Evolutionary conservation across 2,329 filamentous ascomycete species (phyloP).

Genomic region (Pseudogymnoascus sp.): DNA sequence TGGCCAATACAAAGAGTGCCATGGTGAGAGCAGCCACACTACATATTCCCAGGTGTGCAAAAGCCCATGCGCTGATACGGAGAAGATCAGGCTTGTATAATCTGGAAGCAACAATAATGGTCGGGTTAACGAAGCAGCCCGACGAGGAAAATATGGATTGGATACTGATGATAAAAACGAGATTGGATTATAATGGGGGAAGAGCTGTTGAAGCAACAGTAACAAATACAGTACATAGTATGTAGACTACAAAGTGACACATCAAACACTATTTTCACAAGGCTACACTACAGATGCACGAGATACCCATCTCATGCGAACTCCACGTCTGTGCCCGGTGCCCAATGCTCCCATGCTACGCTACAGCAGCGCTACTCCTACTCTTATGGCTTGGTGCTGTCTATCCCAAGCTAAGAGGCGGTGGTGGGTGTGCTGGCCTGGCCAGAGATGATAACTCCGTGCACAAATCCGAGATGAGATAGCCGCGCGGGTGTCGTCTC

Average conservation of each 20-base stretch:
- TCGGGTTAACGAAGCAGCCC: not conserved
- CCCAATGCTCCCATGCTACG: not conserved
- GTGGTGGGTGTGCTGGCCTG: not conserved
- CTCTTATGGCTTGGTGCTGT: not conserved
- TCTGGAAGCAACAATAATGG: not conserved
- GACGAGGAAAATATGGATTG: not conserved
- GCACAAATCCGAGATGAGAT: not conserved
- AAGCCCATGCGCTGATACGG: not conserved
- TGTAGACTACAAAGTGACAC: not conserved
- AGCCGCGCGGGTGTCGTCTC: slow-evolving; percentile 4
- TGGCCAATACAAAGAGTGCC: not conserved
- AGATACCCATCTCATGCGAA: not conserved
- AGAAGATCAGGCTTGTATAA: not conserved
- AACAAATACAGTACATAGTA: not conserved
- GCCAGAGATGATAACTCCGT: not conserved
- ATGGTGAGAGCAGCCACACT: too few relatives aligned
- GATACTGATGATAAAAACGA: not conserved
- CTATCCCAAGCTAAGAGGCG: not conserved
- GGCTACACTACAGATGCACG: slow-evolving; percentile 2
- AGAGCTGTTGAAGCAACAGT: not conserved
- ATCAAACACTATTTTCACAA: not conserved
- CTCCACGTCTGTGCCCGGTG: slow-evolving; percentile 1
- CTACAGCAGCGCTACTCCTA: slow-evolving; percentile 3
- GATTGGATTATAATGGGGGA: not conserved
- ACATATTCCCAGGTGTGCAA: not conserved